Evolutionary conservation across 2,329 filamentous ascomycete genomes (phyloP).

Genomic region (Aurifilum marmelostoma): DNA sequence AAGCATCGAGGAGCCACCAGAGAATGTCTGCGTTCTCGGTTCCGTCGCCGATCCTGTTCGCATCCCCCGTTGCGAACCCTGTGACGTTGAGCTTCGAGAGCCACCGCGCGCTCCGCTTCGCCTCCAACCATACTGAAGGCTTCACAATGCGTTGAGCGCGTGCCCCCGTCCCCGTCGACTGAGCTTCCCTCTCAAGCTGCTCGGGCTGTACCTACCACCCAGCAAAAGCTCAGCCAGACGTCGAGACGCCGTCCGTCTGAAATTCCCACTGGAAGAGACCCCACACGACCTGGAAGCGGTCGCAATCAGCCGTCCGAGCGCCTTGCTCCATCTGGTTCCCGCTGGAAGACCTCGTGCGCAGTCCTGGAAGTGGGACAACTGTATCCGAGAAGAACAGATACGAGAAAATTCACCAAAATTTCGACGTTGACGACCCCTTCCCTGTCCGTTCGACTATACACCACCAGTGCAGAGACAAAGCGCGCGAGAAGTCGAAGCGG

Average conservation of each 20-base stretch:
- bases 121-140: neutral
- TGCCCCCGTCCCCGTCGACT: constrained; percentile 18
- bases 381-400: constrained; percentile 3
- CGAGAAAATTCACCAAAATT: neutral
- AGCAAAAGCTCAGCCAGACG: constrained; percentile 16
- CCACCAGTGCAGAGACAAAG: neutral
- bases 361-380: constrained; percentile 8
- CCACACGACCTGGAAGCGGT: constrained; percentile 22
- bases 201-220: neutral
- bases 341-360: constrained; percentile 17
- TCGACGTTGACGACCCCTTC: constrained; percentile 11
- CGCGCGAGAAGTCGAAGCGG: neutral
- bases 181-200: neutral
- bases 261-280: constrained; percentile 8
- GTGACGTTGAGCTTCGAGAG: constrained; percentile 23
- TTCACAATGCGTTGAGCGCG: constrained; percentile 21
- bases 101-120: constrained; percentile 20
- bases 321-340: constrained; percentile 18
- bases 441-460: constrained; percentile 1
- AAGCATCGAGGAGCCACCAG: constrained; percentile 12
- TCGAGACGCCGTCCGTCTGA: constrained; percentile 23
- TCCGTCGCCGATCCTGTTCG: constrained; percentile 18
- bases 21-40: constrained; percentile 16
- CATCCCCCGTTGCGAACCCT: constrained; percentile 19
- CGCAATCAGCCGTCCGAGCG: constrained; percentile 15